Evolutionary conservation across 1,139 yeast species (phyloP).

Genomic region (Eremothecium gossypii): DNA sequence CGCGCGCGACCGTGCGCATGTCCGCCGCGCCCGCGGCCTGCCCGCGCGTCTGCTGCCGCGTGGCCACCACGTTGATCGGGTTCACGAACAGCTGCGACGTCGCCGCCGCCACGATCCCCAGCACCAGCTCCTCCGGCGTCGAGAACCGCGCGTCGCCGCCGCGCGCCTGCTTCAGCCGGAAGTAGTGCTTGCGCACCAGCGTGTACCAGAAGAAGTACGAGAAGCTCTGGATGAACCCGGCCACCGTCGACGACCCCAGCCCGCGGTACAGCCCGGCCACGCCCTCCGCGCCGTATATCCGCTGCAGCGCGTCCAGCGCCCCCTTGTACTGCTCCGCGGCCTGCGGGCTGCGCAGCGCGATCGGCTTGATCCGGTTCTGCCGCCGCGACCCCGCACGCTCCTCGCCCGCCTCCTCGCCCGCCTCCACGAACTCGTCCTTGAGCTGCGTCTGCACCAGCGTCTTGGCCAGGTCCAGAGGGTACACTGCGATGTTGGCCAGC

Average conservation of each 20-base stretch:
- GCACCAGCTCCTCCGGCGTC: slow-evolving; percentile 61
- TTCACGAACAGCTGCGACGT: slow-evolving; percentile 74
- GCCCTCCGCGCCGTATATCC: slow-evolving; percentile 57
- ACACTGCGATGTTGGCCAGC: slow-evolving; percentile 69
- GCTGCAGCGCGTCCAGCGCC: slow-evolving; percentile 52
- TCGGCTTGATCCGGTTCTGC: background rate
- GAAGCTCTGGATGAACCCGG: slow-evolving; percentile 73
- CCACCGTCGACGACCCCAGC: slow-evolving; percentile 56
- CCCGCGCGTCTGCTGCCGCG: slow-evolving; percentile 65
- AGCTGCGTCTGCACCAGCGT: slow-evolving; percentile 65
- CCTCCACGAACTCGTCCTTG: slow-evolving; percentile 18
- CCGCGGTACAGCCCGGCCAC: slow-evolving; percentile 71
- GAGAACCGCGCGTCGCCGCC: slow-evolving; percentile 22
- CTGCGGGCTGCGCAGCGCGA: slow-evolving; percentile 3
- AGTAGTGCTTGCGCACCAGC: slow-evolving; percentile 52
- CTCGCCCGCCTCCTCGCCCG: background rate
- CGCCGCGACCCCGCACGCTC: background rate
- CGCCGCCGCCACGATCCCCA: slow-evolving; percentile 83
- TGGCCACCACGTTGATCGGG: slow-evolving; percentile 75
- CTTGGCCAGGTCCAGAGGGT: slow-evolving; percentile 66
- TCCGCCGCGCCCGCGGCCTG: slow-evolving; percentile 31
- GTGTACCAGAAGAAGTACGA: slow-evolving; percentile 87
- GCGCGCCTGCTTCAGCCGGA: slow-evolving; percentile 35
- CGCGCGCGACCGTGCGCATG: slow-evolving; percentile 38
- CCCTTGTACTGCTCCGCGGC: slow-evolving; percentile 36